These are phyloP conservation scores for Oryza longistaminata DNA, from an alignment of 176 grass and related monocot genomes.

Conservation along the genomic window DNA sequence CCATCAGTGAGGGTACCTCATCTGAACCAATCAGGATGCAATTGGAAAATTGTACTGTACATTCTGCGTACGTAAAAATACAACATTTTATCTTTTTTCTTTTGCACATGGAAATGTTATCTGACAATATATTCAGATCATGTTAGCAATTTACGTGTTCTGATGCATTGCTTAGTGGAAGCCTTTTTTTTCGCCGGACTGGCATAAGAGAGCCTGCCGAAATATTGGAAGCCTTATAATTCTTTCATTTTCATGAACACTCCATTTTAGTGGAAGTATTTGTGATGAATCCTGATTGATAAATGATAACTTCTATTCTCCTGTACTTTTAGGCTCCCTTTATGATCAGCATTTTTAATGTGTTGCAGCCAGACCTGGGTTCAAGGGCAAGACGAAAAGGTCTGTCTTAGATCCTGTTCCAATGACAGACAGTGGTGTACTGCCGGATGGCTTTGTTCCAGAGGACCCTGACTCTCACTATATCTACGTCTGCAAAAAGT, in stretches of 20 bases:
- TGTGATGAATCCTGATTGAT: slow-evolving; percentile 9
- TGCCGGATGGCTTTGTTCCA: slow-evolving; percentile 66
- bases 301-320: slow-evolving; percentile 4
- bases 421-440: slow-evolving; percentile 62
- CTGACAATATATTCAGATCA: background rate
- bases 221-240: background rate
- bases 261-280: background rate
- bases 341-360: slow-evolving; percentile 29
- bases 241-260: background rate
- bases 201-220: no score
- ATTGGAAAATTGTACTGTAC: slow-evolving; percentile 81
- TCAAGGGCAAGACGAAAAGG: slow-evolving; percentile 51
- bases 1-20: slow-evolving; percentile 74
- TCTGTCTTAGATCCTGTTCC: slow-evolving; percentile 81
- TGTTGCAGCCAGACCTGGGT: slow-evolving; percentile 86
- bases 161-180: slow-evolving; percentile 15
- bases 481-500: slow-evolving; percentile 86
- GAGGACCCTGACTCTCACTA: slow-evolving; percentile 99
- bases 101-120: slow-evolving; percentile 30
- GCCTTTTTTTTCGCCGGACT: background rate
- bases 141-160: background rate
- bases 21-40: slow-evolving; percentile 79
- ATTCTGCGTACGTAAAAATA: slow-evolving; percentile 72
- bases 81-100: background rate
- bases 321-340: background rate